Evolutionary conservation across 1,284 basidiomycete genomes (phyloP), one percentile per base, ranked within the genome.

Genomic region (Tylopilus orsonianus): DNA sequence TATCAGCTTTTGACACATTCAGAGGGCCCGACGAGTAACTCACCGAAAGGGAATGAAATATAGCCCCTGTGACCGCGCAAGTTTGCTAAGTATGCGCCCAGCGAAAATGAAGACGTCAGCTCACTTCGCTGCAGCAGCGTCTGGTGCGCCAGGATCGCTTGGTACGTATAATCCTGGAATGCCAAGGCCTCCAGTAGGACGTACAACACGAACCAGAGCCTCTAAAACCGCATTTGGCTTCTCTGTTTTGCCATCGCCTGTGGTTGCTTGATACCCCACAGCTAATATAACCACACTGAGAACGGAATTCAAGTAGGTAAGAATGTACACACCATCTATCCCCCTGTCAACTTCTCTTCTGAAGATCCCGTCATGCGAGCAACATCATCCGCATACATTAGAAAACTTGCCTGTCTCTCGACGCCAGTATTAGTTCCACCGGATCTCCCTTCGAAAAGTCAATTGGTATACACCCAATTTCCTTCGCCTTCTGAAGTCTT

Each of bases 381-480:
- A 8, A 27, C 26, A 12, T 27, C 8, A 6, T 12, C 26, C 12
- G 26, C 26, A 8, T 6, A 12, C 26, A 27, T 12, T 12, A 27
- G 12, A 27, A 27, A 27, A 38, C 46, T 48, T 27, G 33, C 46
- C 46, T 41, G 35, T 18, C 20, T 19, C 35, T 35, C 26, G 26
- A 27, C 12, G 26, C 26, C 12, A 27, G 26, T 8, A 27, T 27
- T 12, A 27, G 12, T 12, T 27, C 26, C 26, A 27, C 26, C 8
- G 9, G 26, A 30, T 44, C 22, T 10, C 50, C 42, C n/a, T 45
- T 44, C 9, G 48, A 70, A 52, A 80, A 77, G 53, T 79, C 71
- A 50, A 79, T 72, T 0, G 77, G 77, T 71, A 18, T 70, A 50
- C 72, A 75, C 6, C 77, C 77, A 26, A 80, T 77, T 27, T 75